Base-by-base conservation (phyloP, 495 filamentous ascomycete species). In the Pyrenula aspistea region DNA sequence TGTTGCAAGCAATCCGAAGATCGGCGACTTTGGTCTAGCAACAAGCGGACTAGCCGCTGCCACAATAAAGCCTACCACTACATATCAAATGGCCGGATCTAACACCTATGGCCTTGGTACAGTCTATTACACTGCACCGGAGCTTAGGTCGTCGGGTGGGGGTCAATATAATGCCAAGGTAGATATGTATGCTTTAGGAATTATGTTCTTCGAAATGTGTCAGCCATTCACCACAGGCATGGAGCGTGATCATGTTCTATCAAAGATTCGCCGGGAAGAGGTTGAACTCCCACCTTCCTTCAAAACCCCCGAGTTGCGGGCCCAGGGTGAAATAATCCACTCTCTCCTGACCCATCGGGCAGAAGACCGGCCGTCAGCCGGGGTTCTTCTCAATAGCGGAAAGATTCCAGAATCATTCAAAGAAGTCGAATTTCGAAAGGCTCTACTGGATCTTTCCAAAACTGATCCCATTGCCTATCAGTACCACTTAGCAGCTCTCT, bases 141-240 rank as follows among this genome's bases (percentile, higher is more conserved):
- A 98, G 66, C 80, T 98, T 57, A 81, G 87, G 57, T 85, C 87
- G 10, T 70, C 70, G 8, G 84, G 82, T 12, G 77, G 74, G 22
- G 88, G 84, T 3, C 82, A 81, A 21, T 97, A 96, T 65, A 91
- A 87, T 56, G 86, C 90, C 57, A 97, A 96, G 68, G 92, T 95
- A 10, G 92, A 97, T 82, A 96, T 98, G 92, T 98, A 90, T 65
- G 96, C 94, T 0, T 73, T 98, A 24, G 93, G 93, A 10, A 86
- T 98, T 51, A 97, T 98, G 57, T 95, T 98, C 69, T 95, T 97
- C 61, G 93, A 98, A 67, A 97, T 98, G 92, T 93, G 87, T 59
- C 84, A 91, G 62, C 76, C 84, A 24, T 75, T 94, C 2, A 83
- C 85, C 53, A 83, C 87, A 0, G 86, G 83, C 0, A 97, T 97